Evolutionary conservation across 2,329 filamentous ascomycete species (phyloP), one percentile per base, ranked within the genome.

Genomic region (Sporothrix brasiliensis): DNA sequence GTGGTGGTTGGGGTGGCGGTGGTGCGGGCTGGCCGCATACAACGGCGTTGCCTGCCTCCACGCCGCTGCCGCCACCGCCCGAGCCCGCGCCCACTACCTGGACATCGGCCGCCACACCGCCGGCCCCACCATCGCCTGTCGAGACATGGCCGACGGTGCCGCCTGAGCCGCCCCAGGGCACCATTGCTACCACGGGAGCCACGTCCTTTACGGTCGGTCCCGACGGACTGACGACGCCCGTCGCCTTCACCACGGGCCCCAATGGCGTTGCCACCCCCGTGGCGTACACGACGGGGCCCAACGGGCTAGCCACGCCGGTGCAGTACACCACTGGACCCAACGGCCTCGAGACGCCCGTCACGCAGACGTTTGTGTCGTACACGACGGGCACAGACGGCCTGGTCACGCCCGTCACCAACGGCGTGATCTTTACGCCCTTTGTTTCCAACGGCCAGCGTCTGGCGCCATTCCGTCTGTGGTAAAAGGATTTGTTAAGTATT

Each of bases 201-300:
- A 71, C 56, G 7, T 56, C 56, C 52, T 71, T 39, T 58, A 66
- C 66, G 1, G 58, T 65, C 4, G 70, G 70, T 5, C 58, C 66
- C 39, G 19, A 69, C 16, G 70, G 70, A 10, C 58, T 66, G 49
- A 50, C 54, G 30, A 70, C 69, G 19, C 65, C 67, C 16, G 56
- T 69, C 19, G 52, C 39, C 60, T 71, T 30, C 34, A 69, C 70
- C 6, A 61, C 50, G 7, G 70, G 70, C 19, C 67, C 60, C 53
- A 69, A 71, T 30, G 70, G 70, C 30, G 24, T 69, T 2, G 60
- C 61, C n/a, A 72, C 70, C 3, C 70, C 70, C 1, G 60, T 69
- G 2, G 58, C 21, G 5, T 71, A 69, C 60, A 71, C 70, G 3
- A 71, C 70, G 2, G 70, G 70, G 1, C 56, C 70, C 14, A 54